These are phyloP conservation scores for Heritiera littoralis DNA, from an alignment of 345 rosid genomes.

Conservation along the genomic window DNA sequence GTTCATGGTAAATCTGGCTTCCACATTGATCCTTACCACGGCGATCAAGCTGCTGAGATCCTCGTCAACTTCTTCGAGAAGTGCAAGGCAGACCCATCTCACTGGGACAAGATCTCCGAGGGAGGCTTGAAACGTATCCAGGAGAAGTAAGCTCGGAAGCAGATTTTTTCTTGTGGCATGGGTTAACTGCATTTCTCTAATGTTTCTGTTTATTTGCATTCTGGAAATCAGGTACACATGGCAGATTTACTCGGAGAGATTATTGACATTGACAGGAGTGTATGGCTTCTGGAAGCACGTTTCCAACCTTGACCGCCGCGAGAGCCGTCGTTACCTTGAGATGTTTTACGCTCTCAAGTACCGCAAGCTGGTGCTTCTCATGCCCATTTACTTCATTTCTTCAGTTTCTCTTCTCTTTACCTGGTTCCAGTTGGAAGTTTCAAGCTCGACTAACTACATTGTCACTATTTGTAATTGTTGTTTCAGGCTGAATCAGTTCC, in stretches of 20 bases:
- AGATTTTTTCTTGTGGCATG: background rate
- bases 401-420: no score
- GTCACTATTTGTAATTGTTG: background rate
- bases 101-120: slow-evolving; percentile 73
- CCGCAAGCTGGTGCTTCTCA: slow-evolving; percentile 59
- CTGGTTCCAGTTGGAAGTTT: background rate
- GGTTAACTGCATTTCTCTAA: background rate
- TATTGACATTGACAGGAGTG: slow-evolving; percentile 81
- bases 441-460: background rate
- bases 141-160: slow-evolving; percentile 59
- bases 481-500: slow-evolving; percentile 88
- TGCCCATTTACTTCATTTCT: background rate
- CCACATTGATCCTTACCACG: slow-evolving; percentile 93
- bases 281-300: slow-evolving; percentile 97
- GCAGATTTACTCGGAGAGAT: slow-evolving; percentile 85
- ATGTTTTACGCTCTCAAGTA: slow-evolving; percentile 91
- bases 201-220: background rate
- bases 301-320: slow-evolving; percentile 82
- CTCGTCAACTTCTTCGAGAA: slow-evolving; percentile 74
- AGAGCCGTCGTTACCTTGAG: slow-evolving; percentile 89
- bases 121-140: slow-evolving; percentile 80
- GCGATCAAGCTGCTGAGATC: slow-evolving; percentile 70
- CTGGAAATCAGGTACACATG: slow-evolving; percentile 66
- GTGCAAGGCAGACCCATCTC: slow-evolving; percentile 60
- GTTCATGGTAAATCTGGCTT: slow-evolving; percentile 82